Base-by-base conservation (phyloP, 169 alveolate genomes). In the Plasmodium gaboni region DNA sequence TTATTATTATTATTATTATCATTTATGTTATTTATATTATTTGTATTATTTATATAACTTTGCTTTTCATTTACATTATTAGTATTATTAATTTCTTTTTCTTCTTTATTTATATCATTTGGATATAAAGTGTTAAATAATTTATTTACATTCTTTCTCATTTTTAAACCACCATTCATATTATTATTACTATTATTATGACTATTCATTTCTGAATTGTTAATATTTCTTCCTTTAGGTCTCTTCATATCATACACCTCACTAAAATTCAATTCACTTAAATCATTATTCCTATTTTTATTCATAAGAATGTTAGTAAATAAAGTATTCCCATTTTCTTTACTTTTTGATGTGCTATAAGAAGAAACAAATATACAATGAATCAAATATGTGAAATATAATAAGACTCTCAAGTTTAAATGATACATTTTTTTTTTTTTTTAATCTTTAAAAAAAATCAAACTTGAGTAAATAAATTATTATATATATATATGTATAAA, bases 101-200 rank as follows among this genome's bases (percentile, higher is more conserved):
- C 44, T 17, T 64, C 50, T 51, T 42, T 44, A 13, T 80, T 50
- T 44, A 59, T 51, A 3, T 80, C 90, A 46, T n/a, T 67, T 1
- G 90, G 83, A 28, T 67, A 80, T 61, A 80, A 46, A 1, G 90
- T 67, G 15, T 61, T 67, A 61, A 44, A 67, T 28, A 80, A 67
- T 10, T 57, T 80, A 46, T 80, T 67, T 69, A 67, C 19, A 38
- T 80, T 67, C 69, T 55, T 67, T 44, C 69, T 65, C 22, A 67
- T 67, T 70, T 80, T 80, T 15, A 59, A 38, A 26, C 19, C 15
- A 80, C 57, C 38, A 44, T 46, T 80, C 42, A 67, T 80, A 22
- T 50, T 67, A 26, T 60, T 74, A 60, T 19, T 6, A 19, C 6
- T 48, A 48, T 15, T 60, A 12, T 32, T 32, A 38, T 61, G 15